Percentiles rank a stretch among this genome's conserved stretches.
These are phyloP conservation scores for Vitis amurensis DNA, from an alignment of 164 flowering plant species.

Conservation along the genomic window DNA sequence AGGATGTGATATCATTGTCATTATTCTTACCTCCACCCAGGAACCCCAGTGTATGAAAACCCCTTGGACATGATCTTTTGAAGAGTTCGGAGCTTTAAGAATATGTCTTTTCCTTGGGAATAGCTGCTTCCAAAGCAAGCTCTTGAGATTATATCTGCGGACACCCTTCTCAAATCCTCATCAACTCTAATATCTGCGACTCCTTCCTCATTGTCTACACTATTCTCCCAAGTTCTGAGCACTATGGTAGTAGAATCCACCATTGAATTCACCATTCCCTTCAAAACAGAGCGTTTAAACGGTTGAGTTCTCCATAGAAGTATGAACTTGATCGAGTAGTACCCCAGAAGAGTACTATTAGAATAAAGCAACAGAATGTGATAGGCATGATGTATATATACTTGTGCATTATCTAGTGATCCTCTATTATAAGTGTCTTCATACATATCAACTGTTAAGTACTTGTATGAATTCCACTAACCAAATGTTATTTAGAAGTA, in stretches of 20 bases:
- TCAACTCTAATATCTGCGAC: conserved; percentile 4
- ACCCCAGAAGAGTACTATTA: no score
- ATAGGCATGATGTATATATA: no score
- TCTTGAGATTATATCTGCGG: conserved; percentile 24
- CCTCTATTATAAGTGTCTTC: no score
- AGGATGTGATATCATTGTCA: no score
- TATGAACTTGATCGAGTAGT: no score
- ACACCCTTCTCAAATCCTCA: conserved; percentile 13
- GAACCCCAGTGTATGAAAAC: conserved; percentile 11
- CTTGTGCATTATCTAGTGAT: no score
- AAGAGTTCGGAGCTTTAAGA: conserved; percentile 1
- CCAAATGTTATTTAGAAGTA: no score
- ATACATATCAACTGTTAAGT: no score
- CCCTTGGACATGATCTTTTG: conserved; percentile 1
- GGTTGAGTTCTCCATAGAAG: no score
- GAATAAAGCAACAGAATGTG: no score
- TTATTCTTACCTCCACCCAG: conserved; percentile 21
- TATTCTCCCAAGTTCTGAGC: conserved; percentile 5
- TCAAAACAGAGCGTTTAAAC: background rate
- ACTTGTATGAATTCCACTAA: no score
- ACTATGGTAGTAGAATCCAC: conserved; percentile 4
- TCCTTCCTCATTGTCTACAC: conserved; percentile 2
- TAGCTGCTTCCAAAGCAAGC: conserved; percentile 24
- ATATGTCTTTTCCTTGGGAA: conserved; percentile 16
- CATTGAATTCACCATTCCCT: conserved; percentile 12